Evolutionary conservation across 306 rosid genomes (phyloP).

Genomic region (Acacia acuminata): DNA sequence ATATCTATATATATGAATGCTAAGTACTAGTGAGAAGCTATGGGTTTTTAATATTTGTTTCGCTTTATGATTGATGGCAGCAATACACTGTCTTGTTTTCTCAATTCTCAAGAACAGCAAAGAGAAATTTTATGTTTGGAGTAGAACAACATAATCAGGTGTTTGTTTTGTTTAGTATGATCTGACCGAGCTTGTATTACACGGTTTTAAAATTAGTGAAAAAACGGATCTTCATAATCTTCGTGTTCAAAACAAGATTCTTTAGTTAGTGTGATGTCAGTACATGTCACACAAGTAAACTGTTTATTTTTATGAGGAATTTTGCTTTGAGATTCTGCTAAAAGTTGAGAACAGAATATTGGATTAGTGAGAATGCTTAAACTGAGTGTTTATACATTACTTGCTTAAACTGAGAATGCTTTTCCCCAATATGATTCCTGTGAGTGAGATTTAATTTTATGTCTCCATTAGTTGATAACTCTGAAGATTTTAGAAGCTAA

Average conservation of each 20-base stretch:
- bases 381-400: background rate
- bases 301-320: background rate
- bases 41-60: background rate
- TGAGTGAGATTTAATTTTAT: background rate
- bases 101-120: background rate
- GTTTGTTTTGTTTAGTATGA: background rate
- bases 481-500: background rate
- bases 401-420: background rate
- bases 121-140: too few relatives aligned
- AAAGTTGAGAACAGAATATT: background rate
- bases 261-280: background rate
- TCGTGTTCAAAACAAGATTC: background rate
- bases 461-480: background rate
- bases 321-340: background rate
- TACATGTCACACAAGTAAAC: background rate
- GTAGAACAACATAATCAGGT: too few relatives aligned
- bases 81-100: background rate
- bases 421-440: background rate
- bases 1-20: background rate
- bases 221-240: background rate
- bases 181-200: background rate
- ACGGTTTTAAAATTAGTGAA: background rate
- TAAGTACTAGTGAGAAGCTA: background rate
- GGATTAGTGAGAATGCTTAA: background rate
- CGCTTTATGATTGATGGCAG: background rate